Conservation (phyloP, 1,139 yeast species). For the Pichia sp. region DNA sequence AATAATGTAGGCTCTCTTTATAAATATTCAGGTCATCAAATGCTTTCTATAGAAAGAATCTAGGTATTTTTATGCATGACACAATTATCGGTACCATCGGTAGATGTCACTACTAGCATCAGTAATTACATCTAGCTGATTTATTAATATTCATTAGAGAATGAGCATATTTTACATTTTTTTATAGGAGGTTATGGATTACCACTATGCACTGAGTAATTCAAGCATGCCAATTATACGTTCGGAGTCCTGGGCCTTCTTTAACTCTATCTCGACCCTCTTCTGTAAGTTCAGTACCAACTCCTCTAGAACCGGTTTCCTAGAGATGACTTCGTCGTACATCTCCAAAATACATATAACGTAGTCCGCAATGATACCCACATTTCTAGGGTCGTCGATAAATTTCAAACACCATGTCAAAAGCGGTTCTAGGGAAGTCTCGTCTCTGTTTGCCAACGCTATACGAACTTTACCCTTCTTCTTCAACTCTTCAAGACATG, state of each 20-base stretch:
- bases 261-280: slow-evolving; percentile 63
- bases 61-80: too few species aligned
- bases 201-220: slow-evolving; percentile 48
- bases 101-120: too few species aligned
- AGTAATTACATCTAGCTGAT: too few species aligned
- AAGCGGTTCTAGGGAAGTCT: slow-evolving; percentile 70
- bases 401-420: slow-evolving; percentile 74
- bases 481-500: slow-evolving; percentile 79
- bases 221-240: slow-evolving; percentile 92
- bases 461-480: slow-evolving; percentile 83
- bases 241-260: slow-evolving; percentile 80
- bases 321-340: slow-evolving; percentile 68
- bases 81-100: too few species aligned
- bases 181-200: neutral
- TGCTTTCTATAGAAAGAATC: too few species aligned
- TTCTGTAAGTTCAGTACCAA: slow-evolving; percentile 55
- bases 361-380: slow-evolving; percentile 76
- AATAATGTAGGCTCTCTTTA: too few species aligned
- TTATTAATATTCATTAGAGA: neutral
- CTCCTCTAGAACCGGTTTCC: slow-evolving; percentile 76
- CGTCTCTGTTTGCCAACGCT: slow-evolving; percentile 78
- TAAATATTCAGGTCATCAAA: too few species aligned
- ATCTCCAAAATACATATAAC: slow-evolving; percentile 75
- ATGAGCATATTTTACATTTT: neutral
- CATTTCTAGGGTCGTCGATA: slow-evolving; percentile 75